phyloP scores from a whole-genome alignment of 2,329 filamentous ascomycete genomes.

The Nothophoma quercina region DNA sequence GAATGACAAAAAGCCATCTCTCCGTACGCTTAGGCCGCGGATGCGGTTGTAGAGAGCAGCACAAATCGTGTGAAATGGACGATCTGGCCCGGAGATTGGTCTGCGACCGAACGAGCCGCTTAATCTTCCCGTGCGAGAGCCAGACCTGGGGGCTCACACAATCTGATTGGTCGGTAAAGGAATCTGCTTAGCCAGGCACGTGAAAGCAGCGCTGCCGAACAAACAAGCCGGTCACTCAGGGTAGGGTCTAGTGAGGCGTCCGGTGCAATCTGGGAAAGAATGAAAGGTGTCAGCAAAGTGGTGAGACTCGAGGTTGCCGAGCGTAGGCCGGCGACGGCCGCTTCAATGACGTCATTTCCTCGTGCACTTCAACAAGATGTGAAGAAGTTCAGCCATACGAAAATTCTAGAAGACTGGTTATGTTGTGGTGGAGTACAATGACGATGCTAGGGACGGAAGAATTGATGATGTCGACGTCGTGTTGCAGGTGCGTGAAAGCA shows the following conservation, averaged over 20 bases:
- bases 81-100: background rate
- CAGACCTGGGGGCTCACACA: background rate
- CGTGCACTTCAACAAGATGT: background rate
- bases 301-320: constrained; percentile 8
- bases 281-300: constrained; percentile 1
- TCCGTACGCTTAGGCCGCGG: constrained; percentile 10
- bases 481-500: constrained; percentile 1
- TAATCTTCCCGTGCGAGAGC: constrained; percentile 4
- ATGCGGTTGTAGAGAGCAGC: constrained; percentile 5
- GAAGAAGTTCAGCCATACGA: constrained; percentile 11
- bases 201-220: constrained; percentile 8
- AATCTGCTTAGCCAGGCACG: background rate
- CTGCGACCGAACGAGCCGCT: constrained; percentile 1
- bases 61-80: background rate
- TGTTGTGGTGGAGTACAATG: constrained; percentile 14
- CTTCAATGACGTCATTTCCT: constrained; percentile 11
- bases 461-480: constrained; percentile 8
- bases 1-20: background rate
- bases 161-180: background rate
- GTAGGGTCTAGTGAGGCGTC: constrained; percentile 5
- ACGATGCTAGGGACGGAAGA: constrained; percentile 6
- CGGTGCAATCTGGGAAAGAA: constrained; percentile 12
- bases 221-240: constrained; percentile 9
- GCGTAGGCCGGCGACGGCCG: constrained; percentile 6
- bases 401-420: background rate